Evolutionary conservation across 352 stramenopile genomes (phyloP).

Genomic region (Phytophthora fragariaefolia): DNA sequence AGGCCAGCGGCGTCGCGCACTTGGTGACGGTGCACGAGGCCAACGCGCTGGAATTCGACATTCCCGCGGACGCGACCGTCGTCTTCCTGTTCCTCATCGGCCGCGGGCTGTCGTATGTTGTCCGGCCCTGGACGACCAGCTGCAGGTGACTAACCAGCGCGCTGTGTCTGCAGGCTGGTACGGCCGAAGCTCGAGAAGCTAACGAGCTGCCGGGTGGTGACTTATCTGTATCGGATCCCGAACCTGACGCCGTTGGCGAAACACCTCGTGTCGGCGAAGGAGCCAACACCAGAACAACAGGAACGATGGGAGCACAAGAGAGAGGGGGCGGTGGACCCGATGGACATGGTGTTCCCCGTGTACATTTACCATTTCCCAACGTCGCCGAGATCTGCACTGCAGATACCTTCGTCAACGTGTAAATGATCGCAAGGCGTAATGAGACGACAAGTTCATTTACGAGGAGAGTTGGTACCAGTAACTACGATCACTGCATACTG

Average conservation of each 20-base stretch:
- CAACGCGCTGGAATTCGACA: conserved; percentile 78
- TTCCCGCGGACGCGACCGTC: conserved; percentile 62
- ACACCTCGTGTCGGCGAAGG: conserved; percentile 58
- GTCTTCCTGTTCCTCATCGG: conserved; percentile 87
- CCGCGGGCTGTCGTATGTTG: conserved; percentile 63
- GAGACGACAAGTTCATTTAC: conserved; percentile 13
- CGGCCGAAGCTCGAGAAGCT: conserved; percentile 55
- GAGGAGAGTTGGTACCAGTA: neutral
- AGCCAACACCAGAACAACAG: conserved; percentile 22
- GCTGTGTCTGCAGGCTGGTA: conserved; percentile 47
- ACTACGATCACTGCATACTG: conserved; percentile 23
- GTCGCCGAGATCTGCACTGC: conserved; percentile 1
- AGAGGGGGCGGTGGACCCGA: conserved; percentile 4
- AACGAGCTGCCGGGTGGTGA: conserved; percentile 60
- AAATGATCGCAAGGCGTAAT: conserved; percentile 1
- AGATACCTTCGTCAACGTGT: neutral
- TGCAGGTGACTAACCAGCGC: conserved; percentile 15
- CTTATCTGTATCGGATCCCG: conserved; percentile 80
- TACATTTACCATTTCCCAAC: conserved; percentile 76
- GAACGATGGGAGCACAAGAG: conserved; percentile 4
- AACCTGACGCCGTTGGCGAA: conserved; percentile 40
- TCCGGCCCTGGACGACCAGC: neutral
- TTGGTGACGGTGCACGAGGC: conserved; percentile 71
- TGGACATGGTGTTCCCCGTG: conserved; percentile 69
- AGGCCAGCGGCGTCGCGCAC: conserved; percentile 40